Conservation (phyloP, 2,329 filamentous ascomycete genomes). For the Cladosporium sp. region DNA sequence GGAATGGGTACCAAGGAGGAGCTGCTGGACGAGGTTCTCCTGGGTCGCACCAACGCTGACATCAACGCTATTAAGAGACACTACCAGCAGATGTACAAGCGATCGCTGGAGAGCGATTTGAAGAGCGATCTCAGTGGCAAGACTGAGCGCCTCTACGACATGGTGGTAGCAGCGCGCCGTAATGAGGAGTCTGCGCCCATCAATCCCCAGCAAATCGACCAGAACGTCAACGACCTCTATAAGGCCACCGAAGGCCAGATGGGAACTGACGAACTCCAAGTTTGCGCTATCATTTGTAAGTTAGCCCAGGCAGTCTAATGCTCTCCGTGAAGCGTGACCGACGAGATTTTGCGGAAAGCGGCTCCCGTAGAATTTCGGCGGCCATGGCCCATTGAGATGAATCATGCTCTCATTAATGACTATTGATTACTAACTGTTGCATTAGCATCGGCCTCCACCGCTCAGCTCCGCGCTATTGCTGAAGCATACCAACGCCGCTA, state of each 20-base stretch:
- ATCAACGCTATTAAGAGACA: constrained; percentile 79
- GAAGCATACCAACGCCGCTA: constrained; percentile 74
- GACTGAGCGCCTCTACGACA: constrained; percentile 81
- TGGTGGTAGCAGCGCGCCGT: constrained; percentile 72
- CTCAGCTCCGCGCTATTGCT: constrained; percentile 79
- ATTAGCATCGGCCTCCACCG: constrained; percentile 67
- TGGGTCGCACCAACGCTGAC: constrained; percentile 83
- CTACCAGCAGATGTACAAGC: constrained; percentile 68
- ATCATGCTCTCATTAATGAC: not conserved
- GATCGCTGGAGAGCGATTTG: constrained; percentile 69
- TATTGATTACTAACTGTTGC: not conserved
- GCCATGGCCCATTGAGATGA: not conserved
- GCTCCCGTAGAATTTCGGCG: not conserved
- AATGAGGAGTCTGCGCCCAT: constrained; percentile 77
- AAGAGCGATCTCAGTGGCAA: constrained; percentile 79
- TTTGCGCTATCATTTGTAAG: constrained; percentile 69
- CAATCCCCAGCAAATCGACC: constrained; percentile 70
- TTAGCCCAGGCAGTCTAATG: constrained; percentile 29
- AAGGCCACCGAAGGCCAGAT: constrained; percentile 69
- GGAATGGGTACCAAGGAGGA: constrained; percentile 84
- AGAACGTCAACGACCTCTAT: constrained; percentile 75
- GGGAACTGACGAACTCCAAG: constrained; percentile 68
- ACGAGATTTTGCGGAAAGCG: not conserved
- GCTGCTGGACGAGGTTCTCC: constrained; percentile 81
- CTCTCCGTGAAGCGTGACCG: not conserved